These are phyloP conservation scores for Gyrodon lividus DNA, from an alignment of 768 basidiomycete genomes.

Conservation along the genomic window DNA sequence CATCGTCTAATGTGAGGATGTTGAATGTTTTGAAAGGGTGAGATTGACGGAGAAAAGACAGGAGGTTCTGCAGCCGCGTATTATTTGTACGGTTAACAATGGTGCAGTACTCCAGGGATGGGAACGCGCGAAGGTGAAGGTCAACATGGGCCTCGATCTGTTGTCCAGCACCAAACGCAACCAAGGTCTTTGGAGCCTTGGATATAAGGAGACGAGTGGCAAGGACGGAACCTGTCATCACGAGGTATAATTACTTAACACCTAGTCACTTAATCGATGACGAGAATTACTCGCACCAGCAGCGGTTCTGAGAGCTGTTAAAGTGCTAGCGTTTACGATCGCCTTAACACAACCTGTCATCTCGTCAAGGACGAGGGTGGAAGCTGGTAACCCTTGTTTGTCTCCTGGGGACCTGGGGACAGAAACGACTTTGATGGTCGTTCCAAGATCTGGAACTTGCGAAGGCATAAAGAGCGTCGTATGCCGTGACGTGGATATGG, in stretches of 20 bases:
- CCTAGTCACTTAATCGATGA: not conserved
- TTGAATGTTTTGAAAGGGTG: constrained; percentile 27
- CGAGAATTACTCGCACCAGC: constrained; percentile 49
- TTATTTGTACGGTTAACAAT: constrained; percentile 63
- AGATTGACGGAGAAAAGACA: constrained; percentile 23
- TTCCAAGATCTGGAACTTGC: constrained; percentile 50
- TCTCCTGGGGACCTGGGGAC: constrained; percentile 51
- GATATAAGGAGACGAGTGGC: constrained; percentile 56
- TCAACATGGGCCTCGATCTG: constrained; percentile 67
- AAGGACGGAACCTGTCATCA: constrained; percentile 58
- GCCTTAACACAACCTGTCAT: constrained; percentile 66
- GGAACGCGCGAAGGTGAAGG: constrained; percentile 57
- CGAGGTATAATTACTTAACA: not conserved
- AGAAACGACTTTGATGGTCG: constrained; percentile 79
- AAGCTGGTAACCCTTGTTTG: constrained; percentile 65
- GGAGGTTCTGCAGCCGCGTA: constrained; percentile 44
- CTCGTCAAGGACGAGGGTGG: constrained; percentile 76
- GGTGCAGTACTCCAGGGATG: constrained; percentile 50
- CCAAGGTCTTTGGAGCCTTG: constrained; percentile 41
- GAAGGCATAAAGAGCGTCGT: constrained; percentile 84
- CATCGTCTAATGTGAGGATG: constrained; percentile 8
- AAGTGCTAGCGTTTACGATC: constrained; percentile 69
- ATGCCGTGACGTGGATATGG: constrained; percentile 52
- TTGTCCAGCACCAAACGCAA: constrained; percentile 72
- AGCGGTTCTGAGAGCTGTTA: constrained; percentile 83